Evolutionary conservation across 1,139 yeast species (phyloP).

Genomic region (Trichomonascaceae sp.): DNA sequence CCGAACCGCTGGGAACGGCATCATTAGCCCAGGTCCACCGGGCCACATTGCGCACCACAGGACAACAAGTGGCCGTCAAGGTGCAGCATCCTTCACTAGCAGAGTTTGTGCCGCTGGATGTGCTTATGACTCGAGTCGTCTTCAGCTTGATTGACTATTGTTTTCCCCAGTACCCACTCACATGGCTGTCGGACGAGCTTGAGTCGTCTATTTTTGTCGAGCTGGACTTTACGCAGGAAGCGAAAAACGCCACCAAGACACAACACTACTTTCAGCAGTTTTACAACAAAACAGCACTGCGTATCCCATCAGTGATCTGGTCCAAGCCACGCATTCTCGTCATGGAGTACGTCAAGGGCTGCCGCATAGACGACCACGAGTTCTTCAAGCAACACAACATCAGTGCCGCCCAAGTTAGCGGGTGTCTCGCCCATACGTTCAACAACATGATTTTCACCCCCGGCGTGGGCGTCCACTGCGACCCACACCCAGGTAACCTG

Average conservation of each 20-base stretch:
- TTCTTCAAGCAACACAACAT: constrained; percentile 53
- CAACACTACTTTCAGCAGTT: constrained; percentile 48
- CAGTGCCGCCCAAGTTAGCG: constrained; percentile 63
- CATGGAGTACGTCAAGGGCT: constrained; percentile 79
- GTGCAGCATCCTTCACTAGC: constrained; percentile 84
- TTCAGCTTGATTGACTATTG: constrained; percentile 61
- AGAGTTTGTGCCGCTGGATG: constrained; percentile 84
- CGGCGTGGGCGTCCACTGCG: constrained; percentile 86
- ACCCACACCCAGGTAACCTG: constrained; percentile 94
- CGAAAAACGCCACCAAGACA: constrained; percentile 62
- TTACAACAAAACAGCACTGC: constrained; percentile 52
- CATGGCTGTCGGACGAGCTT: constrained; percentile 90
- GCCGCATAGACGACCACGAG: constrained; percentile 63
- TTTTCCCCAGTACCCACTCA: constrained; percentile 86
- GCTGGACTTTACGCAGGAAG: constrained; percentile 78
- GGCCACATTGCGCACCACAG: constrained; percentile 48
- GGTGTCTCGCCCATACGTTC: constrained; percentile 80
- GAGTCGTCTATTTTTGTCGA: constrained; percentile 78
- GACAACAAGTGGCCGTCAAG: constrained; percentile 80
- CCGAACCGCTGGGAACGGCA: constrained; percentile 83
- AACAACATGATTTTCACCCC: constrained; percentile 94
- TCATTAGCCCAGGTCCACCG: constrained; percentile 91
- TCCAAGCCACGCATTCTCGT: constrained; percentile 62
- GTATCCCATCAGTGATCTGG: constrained; percentile 60
- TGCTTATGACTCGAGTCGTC: constrained; percentile 61